phyloP scores from a whole-genome alignment of 2,329 filamentous ascomycete species.

The Fusarium tanahbumbuense region DNA sequence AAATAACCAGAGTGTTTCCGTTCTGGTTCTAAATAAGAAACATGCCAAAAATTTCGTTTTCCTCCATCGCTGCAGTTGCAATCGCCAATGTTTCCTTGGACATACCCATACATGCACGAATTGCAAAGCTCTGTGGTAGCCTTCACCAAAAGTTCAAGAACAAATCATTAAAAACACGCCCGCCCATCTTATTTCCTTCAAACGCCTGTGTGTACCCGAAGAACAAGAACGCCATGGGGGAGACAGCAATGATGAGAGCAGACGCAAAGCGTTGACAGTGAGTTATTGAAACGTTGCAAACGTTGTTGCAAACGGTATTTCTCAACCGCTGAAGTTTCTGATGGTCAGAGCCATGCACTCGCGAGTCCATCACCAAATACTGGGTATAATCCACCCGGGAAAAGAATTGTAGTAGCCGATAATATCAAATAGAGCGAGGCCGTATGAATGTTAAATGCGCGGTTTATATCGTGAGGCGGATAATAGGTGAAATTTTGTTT shows the following conservation, averaged over 20 bases:
- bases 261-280: not conserved
- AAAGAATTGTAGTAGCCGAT: conserved; percentile 24
- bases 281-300: not conserved
- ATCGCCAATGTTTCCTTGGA: conserved; percentile 7
- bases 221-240: conserved; percentile 35
- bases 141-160: conserved; percentile 14
- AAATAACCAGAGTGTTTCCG: conserved; percentile 18
- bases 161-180: conserved; percentile 17
- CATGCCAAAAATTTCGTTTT: conserved; percentile 11
- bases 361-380: not conserved
- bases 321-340: not conserved
- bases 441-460: conserved; percentile 36
- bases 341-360: not conserved
- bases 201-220: conserved; percentile 41
- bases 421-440: conserved; percentile 34
- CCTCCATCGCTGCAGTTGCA: not conserved
- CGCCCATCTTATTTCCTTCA: conserved; percentile 19
- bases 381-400: conserved; percentile 5
- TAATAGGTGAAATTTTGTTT: conserved; percentile 16
- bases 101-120: not conserved
- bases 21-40: conserved; percentile 20
- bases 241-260: conserved; percentile 2
- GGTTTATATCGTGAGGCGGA: conserved; percentile 38
- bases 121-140: conserved; percentile 6
- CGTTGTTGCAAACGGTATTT: not conserved